Evolutionary conservation across 2,329 filamentous ascomycete species (phyloP).

Genomic region (Ilyonectria destructans): DNA sequence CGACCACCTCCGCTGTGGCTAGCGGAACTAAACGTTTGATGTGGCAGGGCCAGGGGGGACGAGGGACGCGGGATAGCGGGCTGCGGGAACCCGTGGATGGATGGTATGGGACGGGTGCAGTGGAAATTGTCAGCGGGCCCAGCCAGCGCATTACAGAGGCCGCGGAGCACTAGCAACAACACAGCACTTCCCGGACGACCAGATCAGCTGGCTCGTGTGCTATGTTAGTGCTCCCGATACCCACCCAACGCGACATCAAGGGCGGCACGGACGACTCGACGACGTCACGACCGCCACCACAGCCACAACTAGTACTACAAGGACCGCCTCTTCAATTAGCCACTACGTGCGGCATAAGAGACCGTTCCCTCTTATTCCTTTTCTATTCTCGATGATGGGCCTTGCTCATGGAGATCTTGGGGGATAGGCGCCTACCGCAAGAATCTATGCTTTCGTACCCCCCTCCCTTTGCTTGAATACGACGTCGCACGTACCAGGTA

Average conservation of each 20-base stretch:
- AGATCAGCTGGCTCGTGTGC: slow-evolving; percentile 4
- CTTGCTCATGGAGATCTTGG: background rate
- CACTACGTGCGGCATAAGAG: background rate
- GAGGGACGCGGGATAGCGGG: background rate
- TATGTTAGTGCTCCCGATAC: background rate
- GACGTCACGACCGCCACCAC: slow-evolving; percentile 10
- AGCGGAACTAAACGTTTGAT: slow-evolving; percentile 19
- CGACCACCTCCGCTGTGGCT: slow-evolving; percentile 16
- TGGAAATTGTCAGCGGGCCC: slow-evolving; percentile 12
- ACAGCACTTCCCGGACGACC: background rate
- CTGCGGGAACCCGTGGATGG: background rate
- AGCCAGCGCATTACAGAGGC: slow-evolving; percentile 6
- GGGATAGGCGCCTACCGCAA: background rate
- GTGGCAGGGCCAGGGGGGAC: slow-evolving; percentile 23
- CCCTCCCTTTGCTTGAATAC: slow-evolving; percentile 9
- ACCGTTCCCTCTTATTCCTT: too few relatives aligned
- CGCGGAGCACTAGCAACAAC: background rate
- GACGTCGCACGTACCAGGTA: slow-evolving; percentile 3
- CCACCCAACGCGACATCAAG: background rate
- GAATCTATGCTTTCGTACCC: background rate
- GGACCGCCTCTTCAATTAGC: background rate
- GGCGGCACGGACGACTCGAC: slow-evolving; percentile 6
- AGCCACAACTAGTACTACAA: background rate
- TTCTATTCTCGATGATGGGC: background rate
- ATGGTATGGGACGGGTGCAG: slow-evolving; percentile 14